phyloP scores from a whole-genome alignment of 1,139 yeast genomes.

The Pneumocystis canis region DNA sequence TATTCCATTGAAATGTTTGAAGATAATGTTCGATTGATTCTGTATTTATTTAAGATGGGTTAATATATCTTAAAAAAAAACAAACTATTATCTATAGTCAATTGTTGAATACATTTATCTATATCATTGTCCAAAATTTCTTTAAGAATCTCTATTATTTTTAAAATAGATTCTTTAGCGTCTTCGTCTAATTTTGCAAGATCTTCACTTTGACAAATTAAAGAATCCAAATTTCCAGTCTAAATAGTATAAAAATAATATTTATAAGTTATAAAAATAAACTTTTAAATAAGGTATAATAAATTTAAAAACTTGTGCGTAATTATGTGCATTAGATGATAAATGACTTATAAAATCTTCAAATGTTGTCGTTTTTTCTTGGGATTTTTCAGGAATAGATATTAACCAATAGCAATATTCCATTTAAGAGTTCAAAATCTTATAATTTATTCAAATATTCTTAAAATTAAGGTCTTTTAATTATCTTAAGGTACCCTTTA shows the following conservation, averaged over 20 bases:
- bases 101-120: constrained; percentile 32
- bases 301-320: constrained; percentile 27
- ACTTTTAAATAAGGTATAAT: constrained; percentile 37
- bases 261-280: background rate
- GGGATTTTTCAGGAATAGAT: constrained; percentile 9
- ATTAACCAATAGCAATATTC: constrained; percentile 3
- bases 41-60: background rate
- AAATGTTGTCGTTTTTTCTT: constrained; percentile 5
- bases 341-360: constrained; percentile 5
- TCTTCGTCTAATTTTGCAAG: constrained; percentile 66
- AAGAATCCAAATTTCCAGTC: constrained; percentile 84
- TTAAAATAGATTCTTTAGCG: constrained; percentile 50
- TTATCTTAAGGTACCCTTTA: no score
- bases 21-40: constrained; percentile 44
- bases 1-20: constrained; percentile 72
- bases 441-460: no score
- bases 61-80: background rate
- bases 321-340: background rate
- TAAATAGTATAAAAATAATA: constrained; percentile 39
- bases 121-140: constrained; percentile 35
- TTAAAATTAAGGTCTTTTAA: no score
- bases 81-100: constrained; percentile 36
- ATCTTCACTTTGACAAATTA: constrained; percentile 84
- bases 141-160: constrained; percentile 58
- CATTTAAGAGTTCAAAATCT: background rate